Conservation (phyloP, 257 asterid genomes). For the Ligustrum vulgare region DNA sequence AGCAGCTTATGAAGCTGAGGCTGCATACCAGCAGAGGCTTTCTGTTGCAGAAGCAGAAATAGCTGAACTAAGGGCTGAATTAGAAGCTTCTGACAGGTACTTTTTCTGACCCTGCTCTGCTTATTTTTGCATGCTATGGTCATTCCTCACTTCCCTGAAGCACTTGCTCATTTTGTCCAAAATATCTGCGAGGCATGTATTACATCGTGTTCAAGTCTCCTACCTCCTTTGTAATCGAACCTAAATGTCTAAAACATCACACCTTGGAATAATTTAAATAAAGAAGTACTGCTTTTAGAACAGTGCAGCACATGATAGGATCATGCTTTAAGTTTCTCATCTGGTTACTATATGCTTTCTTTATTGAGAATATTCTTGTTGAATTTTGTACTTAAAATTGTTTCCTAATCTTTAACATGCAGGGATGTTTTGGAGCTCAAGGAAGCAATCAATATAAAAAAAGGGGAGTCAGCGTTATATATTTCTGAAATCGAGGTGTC, state of each 20-base stretch:
- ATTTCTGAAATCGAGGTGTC: slow-evolving; percentile 94
- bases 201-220: background rate
- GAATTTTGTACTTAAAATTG: slow-evolving; percentile 9
- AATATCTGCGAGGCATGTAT: background rate
- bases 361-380: slow-evolving; percentile 5
- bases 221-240: background rate
- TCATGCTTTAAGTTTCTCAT: background rate
- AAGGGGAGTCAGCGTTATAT: slow-evolving; percentile 77
- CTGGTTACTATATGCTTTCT: slow-evolving; percentile 14
- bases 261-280: background rate
- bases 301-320: background rate
- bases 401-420: slow-evolving; percentile 31
- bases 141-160: background rate
- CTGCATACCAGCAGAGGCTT: slow-evolving; percentile 89
- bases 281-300: background rate
- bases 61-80: slow-evolving; percentile 68
- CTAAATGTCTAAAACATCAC: background rate
- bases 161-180: background rate
- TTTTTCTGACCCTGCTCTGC: slow-evolving; percentile 27
- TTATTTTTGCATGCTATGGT: slow-evolving; percentile 7
- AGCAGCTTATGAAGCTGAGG: slow-evolving; percentile 96
- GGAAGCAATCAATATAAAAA: slow-evolving; percentile 88
- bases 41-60: slow-evolving; percentile 84
- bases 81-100: slow-evolving; percentile 89
- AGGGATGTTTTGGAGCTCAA: slow-evolving; percentile 87